Base-by-base conservation (phyloP, 1,284 basidiomycete species). In the Leccinum griseonigrum region DNA sequence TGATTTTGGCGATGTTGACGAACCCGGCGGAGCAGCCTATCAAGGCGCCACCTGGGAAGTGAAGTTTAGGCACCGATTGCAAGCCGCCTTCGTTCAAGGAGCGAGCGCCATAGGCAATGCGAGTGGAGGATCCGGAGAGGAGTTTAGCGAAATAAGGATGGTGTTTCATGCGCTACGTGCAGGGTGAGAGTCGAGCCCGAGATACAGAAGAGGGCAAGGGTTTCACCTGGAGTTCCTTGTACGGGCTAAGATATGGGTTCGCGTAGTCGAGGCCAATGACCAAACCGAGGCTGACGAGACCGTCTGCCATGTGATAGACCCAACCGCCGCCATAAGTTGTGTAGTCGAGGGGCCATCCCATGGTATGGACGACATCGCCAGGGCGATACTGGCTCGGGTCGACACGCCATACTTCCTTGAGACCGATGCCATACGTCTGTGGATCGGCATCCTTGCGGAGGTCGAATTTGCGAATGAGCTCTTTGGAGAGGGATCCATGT, bases 341-440 rank as follows among this genome's bases (percentile, higher is more conserved):
- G 67, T 80, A 85, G 71, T 92, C 86, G 60, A 98, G 78, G 0
- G 97, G 97, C 92, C 92, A 98, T 10, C 97, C 97, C 69, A 99
- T 82, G 3, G 94, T 95, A 77, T 99, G 97, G 9, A 95, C 84
- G 18, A 98, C 88, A 70, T 94, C 86, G 18, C 97, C 97, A 0
- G 94, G 86, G 61, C 86, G 75, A 76, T 97, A 86, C 67, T 90
- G 85, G 65, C 84, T 84, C 26, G 87, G 85, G 64, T 87, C 88
- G 16, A 99, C 89, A 57, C 92, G 86, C 97, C 97, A 99, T 4
- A 99, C 95, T 77, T 99, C 97, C 81, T 99, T 99, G 68, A 99
- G 80, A 9, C 97, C 97, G 61, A 99, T 88, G 0, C 93, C 97
- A 72, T 98, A 99, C 1, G 97, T 99, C 79, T 99, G 97, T 3